phyloP scores from a whole-genome alignment of 1,284 basidiomycete genomes.

The Wolfiporia cocos region DNA sequence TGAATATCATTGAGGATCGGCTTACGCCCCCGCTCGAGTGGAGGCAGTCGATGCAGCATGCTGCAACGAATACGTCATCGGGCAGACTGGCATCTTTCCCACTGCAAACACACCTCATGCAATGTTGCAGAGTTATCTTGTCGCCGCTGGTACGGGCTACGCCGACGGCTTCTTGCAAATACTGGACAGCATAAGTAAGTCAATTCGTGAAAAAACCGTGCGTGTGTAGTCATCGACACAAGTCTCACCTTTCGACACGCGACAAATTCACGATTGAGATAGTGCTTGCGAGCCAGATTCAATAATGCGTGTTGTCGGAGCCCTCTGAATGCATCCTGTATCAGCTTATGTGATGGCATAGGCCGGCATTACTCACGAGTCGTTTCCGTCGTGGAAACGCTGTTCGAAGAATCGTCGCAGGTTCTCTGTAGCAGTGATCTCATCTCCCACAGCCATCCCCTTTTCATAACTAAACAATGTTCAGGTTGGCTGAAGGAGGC shows the following conservation, averaged over 20 bases:
- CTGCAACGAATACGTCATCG: constrained; percentile 28
- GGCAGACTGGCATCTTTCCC: background rate
- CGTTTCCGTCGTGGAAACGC: constrained; percentile 68
- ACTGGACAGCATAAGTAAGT: constrained; percentile 31
- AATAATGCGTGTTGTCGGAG: constrained; percentile 73
- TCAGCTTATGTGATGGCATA: background rate
- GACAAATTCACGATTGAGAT: constrained; percentile 54
- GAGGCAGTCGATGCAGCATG: constrained; percentile 63
- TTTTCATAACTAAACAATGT: constrained; percentile 52
- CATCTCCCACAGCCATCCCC: constrained; percentile 56
- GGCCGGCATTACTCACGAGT: constrained; percentile 49
- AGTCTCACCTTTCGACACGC: constrained; percentile 57
- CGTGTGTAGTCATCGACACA: background rate
- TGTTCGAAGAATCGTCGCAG: constrained; percentile 77
- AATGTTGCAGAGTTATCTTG: constrained; percentile 66
- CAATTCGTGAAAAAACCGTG: background rate
- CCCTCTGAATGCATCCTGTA: constrained; percentile 39
- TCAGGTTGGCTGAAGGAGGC: background rate
- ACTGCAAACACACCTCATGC: constrained; percentile 50
- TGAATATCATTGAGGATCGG: constrained; percentile 69
- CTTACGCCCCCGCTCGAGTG: constrained; percentile 36
- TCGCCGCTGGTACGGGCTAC: constrained; percentile 68
- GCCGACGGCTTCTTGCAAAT: constrained; percentile 68
- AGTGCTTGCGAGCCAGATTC: constrained; percentile 74
- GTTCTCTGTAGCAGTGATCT: constrained; percentile 60